phyloP scores from a whole-genome alignment of 192 early-diverging fungal species.

The Backusella mclennaniae region DNA sequence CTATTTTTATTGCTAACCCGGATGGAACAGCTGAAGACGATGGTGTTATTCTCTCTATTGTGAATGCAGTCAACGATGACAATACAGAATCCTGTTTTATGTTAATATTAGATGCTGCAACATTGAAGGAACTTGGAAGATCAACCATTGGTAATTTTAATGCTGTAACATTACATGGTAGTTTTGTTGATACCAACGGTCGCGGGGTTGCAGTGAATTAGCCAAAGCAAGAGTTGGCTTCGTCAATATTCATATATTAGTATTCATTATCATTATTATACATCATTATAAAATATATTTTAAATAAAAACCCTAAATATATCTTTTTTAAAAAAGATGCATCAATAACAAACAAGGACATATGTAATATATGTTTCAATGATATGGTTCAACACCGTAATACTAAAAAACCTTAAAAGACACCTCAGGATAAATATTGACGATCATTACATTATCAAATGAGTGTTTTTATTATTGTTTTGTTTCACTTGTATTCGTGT shows the following conservation, averaged over 20 bases:
- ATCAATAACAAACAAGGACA: background rate
- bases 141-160: slow-evolving; percentile 29
- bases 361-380: background rate
- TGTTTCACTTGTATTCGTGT: background rate
- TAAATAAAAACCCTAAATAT: background rate
- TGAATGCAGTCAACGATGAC: slow-evolving; percentile 19
- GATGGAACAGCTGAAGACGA: slow-evolving; percentile 34
- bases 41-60: slow-evolving; percentile 33
- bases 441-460: background rate
- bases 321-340: background rate
- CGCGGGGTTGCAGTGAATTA: slow-evolving; percentile 14
- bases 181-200: slow-evolving; percentile 23
- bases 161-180: slow-evolving; percentile 28
- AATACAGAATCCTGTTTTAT: slow-evolving; percentile 27
- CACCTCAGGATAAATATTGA: background rate
- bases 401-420: background rate
- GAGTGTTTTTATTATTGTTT: background rate
- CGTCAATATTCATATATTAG: background rate
- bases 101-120: slow-evolving; percentile 33
- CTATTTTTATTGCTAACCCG: slow-evolving; percentile 34
- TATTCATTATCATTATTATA: background rate
- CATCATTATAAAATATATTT: background rate
- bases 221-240: background rate
- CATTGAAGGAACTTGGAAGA: slow-evolving; percentile 27
- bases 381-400: background rate